Evolutionary conservation across 1,284 basidiomycete species (phyloP).

Genomic region (Leccinum angustisporum): DNA sequence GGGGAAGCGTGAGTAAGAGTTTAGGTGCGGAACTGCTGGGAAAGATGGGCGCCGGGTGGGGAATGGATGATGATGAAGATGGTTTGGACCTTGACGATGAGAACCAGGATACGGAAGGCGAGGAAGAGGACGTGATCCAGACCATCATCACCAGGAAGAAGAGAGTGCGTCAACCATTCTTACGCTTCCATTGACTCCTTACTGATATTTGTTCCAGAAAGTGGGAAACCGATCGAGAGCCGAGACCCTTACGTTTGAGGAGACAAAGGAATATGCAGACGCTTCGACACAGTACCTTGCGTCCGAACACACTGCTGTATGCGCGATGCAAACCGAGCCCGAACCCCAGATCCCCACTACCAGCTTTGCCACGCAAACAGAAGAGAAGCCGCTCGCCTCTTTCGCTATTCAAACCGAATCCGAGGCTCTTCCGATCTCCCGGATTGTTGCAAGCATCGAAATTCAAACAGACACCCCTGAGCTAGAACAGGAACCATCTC

Average conservation of each 20-base stretch:
- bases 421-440: constrained; percentile 34
- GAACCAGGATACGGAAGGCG: constrained; percentile 58
- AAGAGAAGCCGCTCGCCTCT: constrained; percentile 16
- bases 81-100: constrained; percentile 44
- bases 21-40: constrained; percentile 78
- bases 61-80: constrained; percentile 38
- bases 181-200: neutral
- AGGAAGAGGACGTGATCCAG: constrained; percentile 72
- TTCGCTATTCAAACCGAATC: constrained; percentile 35
- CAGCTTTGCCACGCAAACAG: constrained; percentile 33
- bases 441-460: constrained; percentile 46
- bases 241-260: constrained; percentile 57
- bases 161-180: constrained; percentile 47
- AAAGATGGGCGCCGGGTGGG: constrained; percentile 50
- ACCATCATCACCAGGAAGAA: constrained; percentile 81
- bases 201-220: constrained; percentile 47
- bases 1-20: constrained; percentile 65
- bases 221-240: constrained; percentile 57
- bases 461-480: constrained; percentile 58
- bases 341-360: constrained; percentile 26
- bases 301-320: constrained; percentile 44
- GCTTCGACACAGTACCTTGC: constrained; percentile 65
- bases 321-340: constrained; percentile 40
- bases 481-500: constrained; percentile 33
- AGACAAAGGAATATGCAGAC: constrained; percentile 70